phyloP scores from a whole-genome alignment of 176 grass and related monocot species.

The Poa pratensis region DNA sequence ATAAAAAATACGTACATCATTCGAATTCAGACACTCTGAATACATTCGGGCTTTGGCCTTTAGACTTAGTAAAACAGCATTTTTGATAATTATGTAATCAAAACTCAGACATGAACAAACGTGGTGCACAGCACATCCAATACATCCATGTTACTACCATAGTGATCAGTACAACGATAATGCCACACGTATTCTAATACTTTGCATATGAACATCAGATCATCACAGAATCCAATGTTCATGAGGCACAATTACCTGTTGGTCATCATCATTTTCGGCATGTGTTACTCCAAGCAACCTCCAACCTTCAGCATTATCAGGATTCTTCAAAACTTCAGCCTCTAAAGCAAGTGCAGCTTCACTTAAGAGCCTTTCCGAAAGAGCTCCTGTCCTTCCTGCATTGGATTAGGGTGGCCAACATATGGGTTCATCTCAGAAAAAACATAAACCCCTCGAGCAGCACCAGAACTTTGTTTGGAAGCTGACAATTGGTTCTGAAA shows the following conservation, averaged over 20 bases:
- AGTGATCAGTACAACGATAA: not conserved
- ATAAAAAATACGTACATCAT: constrained; percentile 7
- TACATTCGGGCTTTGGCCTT: constrained; percentile 5
- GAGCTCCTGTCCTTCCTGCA: constrained; percentile 96
- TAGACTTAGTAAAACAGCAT: not conserved
- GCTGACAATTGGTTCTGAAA: constrained; percentile 62
- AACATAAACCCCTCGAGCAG: constrained; percentile 87
- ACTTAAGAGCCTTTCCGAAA: constrained; percentile 96
- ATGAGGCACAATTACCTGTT: constrained; percentile 66
- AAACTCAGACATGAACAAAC: constrained; percentile 9
- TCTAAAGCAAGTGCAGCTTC: constrained; percentile 99
- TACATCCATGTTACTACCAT: not conserved
- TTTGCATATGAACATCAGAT: constrained; percentile 29
- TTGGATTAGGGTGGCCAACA: constrained; percentile 96
- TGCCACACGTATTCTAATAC: constrained; percentile 22
- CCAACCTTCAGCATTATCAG: constrained; percentile 97
- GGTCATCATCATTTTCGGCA: constrained; percentile 99
- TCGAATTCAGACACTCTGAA: constrained; percentile 16
- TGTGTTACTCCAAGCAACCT: constrained; percentile 94
- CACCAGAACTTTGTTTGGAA: constrained; percentile 62
- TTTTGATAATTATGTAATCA: constrained; percentile 3
- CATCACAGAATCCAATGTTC: not conserved
- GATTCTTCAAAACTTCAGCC: constrained; percentile 97
- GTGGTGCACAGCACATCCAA: constrained; percentile 28
- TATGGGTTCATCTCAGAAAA: constrained; percentile 95